phyloP scores from a whole-genome alignment of 768 basidiomycete species.

The Boletus vermiculosoides region DNA sequence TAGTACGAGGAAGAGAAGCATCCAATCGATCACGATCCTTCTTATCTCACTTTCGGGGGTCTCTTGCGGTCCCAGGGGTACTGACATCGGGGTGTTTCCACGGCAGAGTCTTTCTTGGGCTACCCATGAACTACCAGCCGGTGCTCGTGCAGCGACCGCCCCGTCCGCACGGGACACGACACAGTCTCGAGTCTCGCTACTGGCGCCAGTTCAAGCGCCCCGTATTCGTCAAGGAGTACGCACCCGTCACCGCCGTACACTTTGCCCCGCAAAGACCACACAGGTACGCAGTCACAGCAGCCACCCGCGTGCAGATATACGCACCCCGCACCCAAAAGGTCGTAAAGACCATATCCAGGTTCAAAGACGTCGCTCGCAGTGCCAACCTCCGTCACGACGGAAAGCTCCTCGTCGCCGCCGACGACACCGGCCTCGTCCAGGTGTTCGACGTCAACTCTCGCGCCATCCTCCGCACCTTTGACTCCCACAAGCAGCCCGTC shows the following conservation, averaged over 20 bases:
- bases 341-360: slow-evolving; percentile 92
- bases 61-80: slow-evolving; percentile 6
- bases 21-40: slow-evolving; percentile 13
- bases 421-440: slow-evolving; percentile 91
- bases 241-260: slow-evolving; percentile 91
- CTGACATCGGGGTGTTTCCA: background rate
- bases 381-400: slow-evolving; percentile 90
- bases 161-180: slow-evolving; percentile 56
- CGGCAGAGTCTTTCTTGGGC: background rate
- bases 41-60: slow-evolving; percentile 21
- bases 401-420: slow-evolving; percentile 91
- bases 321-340: slow-evolving; percentile 95
- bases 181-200: slow-evolving; percentile 72
- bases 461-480: slow-evolving; percentile 89
- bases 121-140: slow-evolving; percentile 76
- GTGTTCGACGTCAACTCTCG: slow-evolving; percentile 92
- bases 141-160: slow-evolving; percentile 60
- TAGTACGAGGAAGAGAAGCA: background rate
- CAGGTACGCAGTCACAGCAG: slow-evolving; percentile 93
- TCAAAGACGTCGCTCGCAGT: slow-evolving; percentile 93
- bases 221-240: slow-evolving; percentile 96
- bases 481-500: slow-evolving; percentile 94
- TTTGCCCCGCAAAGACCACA: slow-evolving; percentile 88
- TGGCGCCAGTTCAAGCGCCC: slow-evolving; percentile 89
- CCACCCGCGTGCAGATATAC: slow-evolving; percentile 92